Evolutionary conservation across 2,329 filamentous ascomycete species (phyloP), one percentile per base, ranked within the genome.

Genomic region (Arthroderma uncinatum): DNA sequence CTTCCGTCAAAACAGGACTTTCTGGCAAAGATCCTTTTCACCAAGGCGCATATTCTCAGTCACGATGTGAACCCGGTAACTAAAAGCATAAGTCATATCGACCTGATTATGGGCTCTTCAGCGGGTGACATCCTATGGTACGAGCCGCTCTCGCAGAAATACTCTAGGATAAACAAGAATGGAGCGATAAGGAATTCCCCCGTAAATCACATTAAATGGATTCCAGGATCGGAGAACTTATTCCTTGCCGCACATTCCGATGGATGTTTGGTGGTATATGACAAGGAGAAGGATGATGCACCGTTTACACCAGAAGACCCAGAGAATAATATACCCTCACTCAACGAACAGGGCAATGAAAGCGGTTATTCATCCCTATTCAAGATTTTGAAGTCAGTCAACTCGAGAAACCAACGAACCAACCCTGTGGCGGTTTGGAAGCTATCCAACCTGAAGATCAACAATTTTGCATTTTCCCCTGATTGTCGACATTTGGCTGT

Each of bases 61-160:
- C 93, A 98, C 68, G 92, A 97, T 70, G 83, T 95, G 42, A 97
- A 98, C 68, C 75, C 82, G 44, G 68, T 87, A 56, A 96, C 91
- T 9, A 95, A 92, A 72, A 85, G 82, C 54, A 69, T 80, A 2
- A 83, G 80, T 4, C 92, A 97, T 67, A 79, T 98, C 42, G 93
- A 98, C 68, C 78, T 98, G 19, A 84, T 95, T 58, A 87, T 98
- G 83, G 93, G 93, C 0, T 97, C 95, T 67, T 96, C 92, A 5
- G 94, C 91, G 0, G 90, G 91, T 39, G 93, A 98, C 70, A 90
- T 98, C 52, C 92, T 98, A 61, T 98, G 93, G 93, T 97, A 93
- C 77, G 93, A 98, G 72, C 91, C 93, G 9, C 88, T 96, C 66
- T 92, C 90, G 39, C 92, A 97, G 66, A 90, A 94, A 68, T 98